phyloP scores from a whole-genome alignment of 129 eudicot species.

The Glebionis coronaria region DNA sequence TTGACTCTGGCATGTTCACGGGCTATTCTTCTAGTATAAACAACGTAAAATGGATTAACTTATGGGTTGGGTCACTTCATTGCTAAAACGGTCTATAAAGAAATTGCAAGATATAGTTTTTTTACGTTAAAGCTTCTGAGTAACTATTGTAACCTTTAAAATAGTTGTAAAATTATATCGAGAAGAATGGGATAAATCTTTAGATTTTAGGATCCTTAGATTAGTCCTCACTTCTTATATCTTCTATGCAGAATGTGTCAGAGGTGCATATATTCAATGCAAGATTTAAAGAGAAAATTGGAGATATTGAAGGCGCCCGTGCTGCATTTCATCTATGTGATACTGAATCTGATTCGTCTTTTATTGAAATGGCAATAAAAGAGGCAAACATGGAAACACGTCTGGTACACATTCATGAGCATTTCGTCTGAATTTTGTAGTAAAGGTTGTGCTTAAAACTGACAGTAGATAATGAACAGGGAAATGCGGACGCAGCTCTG shows the following conservation, averaged over 20 bases:
- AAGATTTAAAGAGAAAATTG: slow-evolving; percentile 74
- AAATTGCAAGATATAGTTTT: background rate
- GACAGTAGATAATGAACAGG: slow-evolving; percentile 43
- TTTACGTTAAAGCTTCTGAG: background rate
- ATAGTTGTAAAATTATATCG: too few species aligned
- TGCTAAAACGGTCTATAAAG: background rate
- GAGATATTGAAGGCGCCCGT: slow-evolving; percentile 75
- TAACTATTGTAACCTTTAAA: background rate
- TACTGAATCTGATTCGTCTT: slow-evolving; percentile 39
- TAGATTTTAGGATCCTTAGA: background rate
- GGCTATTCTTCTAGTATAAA: background rate
- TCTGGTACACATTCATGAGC: slow-evolving; percentile 41
- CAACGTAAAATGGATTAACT: background rate
- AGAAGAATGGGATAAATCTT: too few species aligned
- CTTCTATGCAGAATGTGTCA: slow-evolving; percentile 51
- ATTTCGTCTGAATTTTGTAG: slow-evolving; percentile 1
- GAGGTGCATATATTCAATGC: slow-evolving; percentile 81
- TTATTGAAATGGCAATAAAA: slow-evolving; percentile 42
- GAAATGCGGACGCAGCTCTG: slow-evolving; percentile 65
- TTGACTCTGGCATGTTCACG: slow-evolving; percentile 6
- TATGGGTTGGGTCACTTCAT: background rate
- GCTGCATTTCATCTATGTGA: slow-evolving; percentile 52
- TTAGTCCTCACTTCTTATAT: slow-evolving; percentile 1
- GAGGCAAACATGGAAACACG: slow-evolving; percentile 91
- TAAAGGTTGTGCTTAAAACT: slow-evolving; percentile 2